Evolutionary conservation across 345 rosid genomes (phyloP), one percentile per base, ranked within the genome.

Genomic region (Excoecaria cochinchinensis): DNA sequence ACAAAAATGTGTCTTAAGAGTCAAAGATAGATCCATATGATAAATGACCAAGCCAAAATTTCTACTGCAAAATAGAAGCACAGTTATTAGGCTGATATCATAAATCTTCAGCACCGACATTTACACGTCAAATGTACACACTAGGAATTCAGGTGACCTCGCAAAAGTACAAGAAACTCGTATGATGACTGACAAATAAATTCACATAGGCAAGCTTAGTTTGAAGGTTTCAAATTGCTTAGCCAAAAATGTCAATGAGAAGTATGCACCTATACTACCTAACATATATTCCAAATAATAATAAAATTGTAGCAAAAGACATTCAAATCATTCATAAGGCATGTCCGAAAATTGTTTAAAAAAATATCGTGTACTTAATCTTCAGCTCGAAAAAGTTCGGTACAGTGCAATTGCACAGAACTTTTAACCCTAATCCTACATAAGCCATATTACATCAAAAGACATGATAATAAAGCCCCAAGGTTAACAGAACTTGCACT

Each of bases 1-100:
- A 71, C 42, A 53, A 69, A 56, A 70, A 72, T 58, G 51, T 21
- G 78, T 15, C 38, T 11, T 11, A 62, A 14, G 50, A 48, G 9
- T 55, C 8, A 71, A 47, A n/a, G n/a, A 22, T 53, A 14, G 11
- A 17, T 36, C 15, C 40, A 62, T 15, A 1, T 40, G 42, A 69
- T 69, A 36, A 63, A 22, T 14, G 42, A 16, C 10, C 65, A n/a
- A 25, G 67, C 25, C n/a, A 40, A 22, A 16, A 40, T 63, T 16
- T 74, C 4, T 21, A 51, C 39, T 47, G n/a, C 19, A 53, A 3
- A 25, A 36, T 44, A 40, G 11, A 64, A 8, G 56, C 22, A 44
- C 5, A 21, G n/a, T 22, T 17, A 11, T 38, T 21, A 22, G 39
- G 31, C 55, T n/a, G 59, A 56, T 24, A 68, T 25, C 50, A 68